Base-by-base conservation (phyloP, 192 early-diverging fungal genomes). In the Pecoramyces ruminantium region DNA sequence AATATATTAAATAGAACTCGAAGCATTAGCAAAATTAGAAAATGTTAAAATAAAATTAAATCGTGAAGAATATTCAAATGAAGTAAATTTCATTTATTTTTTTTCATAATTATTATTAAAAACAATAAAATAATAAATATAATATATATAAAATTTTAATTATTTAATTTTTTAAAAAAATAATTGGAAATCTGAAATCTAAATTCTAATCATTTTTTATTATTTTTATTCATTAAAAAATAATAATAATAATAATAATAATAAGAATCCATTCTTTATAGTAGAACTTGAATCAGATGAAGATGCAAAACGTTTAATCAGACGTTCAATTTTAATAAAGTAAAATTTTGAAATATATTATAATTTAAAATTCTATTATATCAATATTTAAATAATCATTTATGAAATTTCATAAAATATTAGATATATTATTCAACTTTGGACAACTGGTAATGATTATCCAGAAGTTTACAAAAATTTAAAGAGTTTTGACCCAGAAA, bases 281-380 rank as follows among this genome's bases (percentile, higher is more conserved):
- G 89, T 97, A 11, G 86, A 92, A 40, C 85, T 96, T n/a, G 87
- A 86, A 16, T 89, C 87, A 0, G 88, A 89, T 15, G 92, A 89
- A 51, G 87, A 92, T 38, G 97, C 96, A 12, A 83, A 83, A 13
- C 88, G 88, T 80, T 89, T 99, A 25, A 86, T 96, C 3, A 89
- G 88, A 78, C 88, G 97, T 16, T 91, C 94, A 2, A 96, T 99
- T 80, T 91, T 99, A 30, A 90, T 93, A 82, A 93, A 90, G 92
- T 93, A 86, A 38, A 86, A 29, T 39, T 80, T 18, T 81, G 30
- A n/a, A n/a, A n/a, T n/a, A n/a, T n/a, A n/a, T n/a, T n/a, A n/a
- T n/a, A n/a, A n/a, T n/a, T n/a, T n/a, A n/a, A n/a, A n/a, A n/a
- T n/a, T n/a, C n/a, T n/a, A n/a, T n/a, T n/a, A n/a, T n/a, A n/a